Base-by-base conservation (phyloP, 495 filamentous ascomycete genomes). In the Tuber microsphaerosporum region DNA sequence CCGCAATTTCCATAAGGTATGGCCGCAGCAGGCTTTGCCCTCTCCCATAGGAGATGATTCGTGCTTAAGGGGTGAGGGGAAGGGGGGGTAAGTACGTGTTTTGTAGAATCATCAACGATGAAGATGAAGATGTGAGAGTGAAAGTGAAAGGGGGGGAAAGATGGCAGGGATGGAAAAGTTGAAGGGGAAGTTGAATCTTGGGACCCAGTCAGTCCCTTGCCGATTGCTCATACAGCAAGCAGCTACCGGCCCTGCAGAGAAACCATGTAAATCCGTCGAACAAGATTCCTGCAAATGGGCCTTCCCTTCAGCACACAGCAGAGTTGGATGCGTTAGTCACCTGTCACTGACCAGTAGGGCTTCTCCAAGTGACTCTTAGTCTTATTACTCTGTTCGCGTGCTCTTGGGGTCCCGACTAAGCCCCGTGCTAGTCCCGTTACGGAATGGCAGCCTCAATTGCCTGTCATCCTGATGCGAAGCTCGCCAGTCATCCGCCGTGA, bases 341-440 rank as follows among this genome's bases (percentile, higher is more conserved):
- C 77, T 79, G 77, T 79, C 75, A 79, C 48, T 73, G 45, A 71
- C 77, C 76, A 77, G 76, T 72, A 41, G 72, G 43, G 73, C 70
- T 75, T 78, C 72, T 70, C 77, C 75, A 78, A 79, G 77, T 79
- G 77, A 79, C 77, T 79, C 77, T 79, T 65, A 31, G 56, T 65
- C 56, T 79, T 78, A 79, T 79, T 79, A 79, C 77, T 79, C 77
- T 79, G 76, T 79, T 79, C 77, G 77, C 73, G 77, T 79, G 77
- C 77, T 46, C 76, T 61, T 69, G 70, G 72, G 72, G 44, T 74
- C 69, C 74, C 73, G 77, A 31, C 77, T 79, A 75, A 79, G 77
- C 77, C 77, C 77, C 77, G 61, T 39, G 51, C 77, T 79, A 79
- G 76, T 37, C 76, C 77, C n/a, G 69, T 34, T 78, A 73, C 69